Base-by-base conservation (phyloP, 495 filamentous ascomycete species). In the Daldinia grandis region DNA sequence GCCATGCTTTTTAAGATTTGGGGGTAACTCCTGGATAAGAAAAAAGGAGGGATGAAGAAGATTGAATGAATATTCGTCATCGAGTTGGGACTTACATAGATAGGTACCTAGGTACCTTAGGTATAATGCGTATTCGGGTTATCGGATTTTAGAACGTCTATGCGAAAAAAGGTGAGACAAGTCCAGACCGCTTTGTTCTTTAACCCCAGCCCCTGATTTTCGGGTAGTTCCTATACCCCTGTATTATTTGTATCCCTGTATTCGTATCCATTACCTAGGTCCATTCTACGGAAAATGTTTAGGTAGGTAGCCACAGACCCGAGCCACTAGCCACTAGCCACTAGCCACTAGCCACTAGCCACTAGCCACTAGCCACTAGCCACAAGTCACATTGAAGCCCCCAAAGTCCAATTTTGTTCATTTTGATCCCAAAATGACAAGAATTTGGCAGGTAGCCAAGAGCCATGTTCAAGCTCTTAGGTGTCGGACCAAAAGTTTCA, bases 401-500 rank as follows among this genome's bases (percentile, higher is more conserved):
- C 33, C 3, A 35, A 35, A 14, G 10, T 14, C 33, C 10, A 35
- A 35, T 35, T 35, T 21, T 47, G 10, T 47, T 47, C 42, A 21
- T 47, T 17, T 19, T 12, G 17, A 54, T 31, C 51, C 28, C 17
- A 31, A 4, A 54, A 55, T 19, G n/a, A 55, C 30, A 24, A 55
- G 51, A 55, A 55, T 30, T 55, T 17, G 30, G 27, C 28, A 19
- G 6, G 19, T 8, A 33, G 51, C 51, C 30, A 55, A 33, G 51
- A 55, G 28, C 50, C 31, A 40, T 24, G 19, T 35, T 17, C 35
- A 57, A 35, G 40, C 51, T 17, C 51, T 57, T 37, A 28, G 33
- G 17, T 31, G 15, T 65, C 40, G 25, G 42, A 44, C 56, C 44
- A 54, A 61, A 28, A 38, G 42, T 35, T 61, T 38, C 27, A 33